These are phyloP conservation scores for Rhododendron kiyosumense DNA, from an alignment of 148 eudicot species.

Conservation along the genomic window DNA sequence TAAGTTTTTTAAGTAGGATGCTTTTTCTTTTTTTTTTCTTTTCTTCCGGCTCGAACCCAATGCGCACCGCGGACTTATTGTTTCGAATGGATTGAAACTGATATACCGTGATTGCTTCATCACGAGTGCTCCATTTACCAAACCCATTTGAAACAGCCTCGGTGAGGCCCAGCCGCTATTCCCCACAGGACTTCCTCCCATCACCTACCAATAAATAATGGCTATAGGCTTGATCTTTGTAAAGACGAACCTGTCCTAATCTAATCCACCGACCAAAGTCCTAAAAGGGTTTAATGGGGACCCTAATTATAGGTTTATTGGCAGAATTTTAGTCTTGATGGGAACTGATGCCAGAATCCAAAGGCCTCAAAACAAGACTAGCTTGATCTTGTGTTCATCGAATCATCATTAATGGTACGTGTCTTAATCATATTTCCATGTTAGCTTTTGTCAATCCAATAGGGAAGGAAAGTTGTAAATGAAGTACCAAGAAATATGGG, in stretches of 20 bases:
- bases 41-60: too few species aligned
- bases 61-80: too few species aligned
- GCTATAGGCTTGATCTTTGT: neutral
- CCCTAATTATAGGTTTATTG: slow-evolving; percentile 3
- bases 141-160: too few species aligned
- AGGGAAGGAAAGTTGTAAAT: neutral
- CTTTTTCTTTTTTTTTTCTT: too few species aligned
- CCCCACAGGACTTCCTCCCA: too few species aligned
- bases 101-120: too few species aligned
- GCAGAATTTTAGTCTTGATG: neutral
- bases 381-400: neutral
- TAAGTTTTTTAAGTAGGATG: too few species aligned
- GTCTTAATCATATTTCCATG: neutral
- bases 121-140: neutral
- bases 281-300: slow-evolving; percentile 12
- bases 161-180: too few species aligned
- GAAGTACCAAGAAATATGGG: neutral
- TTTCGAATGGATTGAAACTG: too few species aligned
- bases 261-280: slow-evolving; percentile 9
- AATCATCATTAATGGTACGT: neutral
- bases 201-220: neutral
- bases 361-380: neutral
- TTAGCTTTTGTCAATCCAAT: slow-evolving; percentile 10
- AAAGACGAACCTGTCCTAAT: slow-evolving; percentile 1
- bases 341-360: slow-evolving; percentile 10